Base-by-base conservation (phyloP, 768 basidiomycete genomes). In the Suillus decipiens region DNA sequence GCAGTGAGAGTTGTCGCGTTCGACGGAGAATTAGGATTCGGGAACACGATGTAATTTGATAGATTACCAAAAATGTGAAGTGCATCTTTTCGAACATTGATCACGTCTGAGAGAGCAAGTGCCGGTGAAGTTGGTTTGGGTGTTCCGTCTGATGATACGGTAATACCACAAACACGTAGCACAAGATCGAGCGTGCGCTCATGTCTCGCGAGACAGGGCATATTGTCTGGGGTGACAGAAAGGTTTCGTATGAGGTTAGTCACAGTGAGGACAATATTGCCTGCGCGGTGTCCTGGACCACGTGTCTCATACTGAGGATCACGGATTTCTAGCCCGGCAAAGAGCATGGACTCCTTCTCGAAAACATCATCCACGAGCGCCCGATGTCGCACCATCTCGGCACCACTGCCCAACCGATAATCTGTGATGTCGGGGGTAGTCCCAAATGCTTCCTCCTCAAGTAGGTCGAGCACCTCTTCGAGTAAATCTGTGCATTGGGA, bases 171-270 rank as follows among this genome's bases (percentile, higher is more conserved):
- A n/a, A 93, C 66, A 11, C 89, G 88, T 33, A 95, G 80, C 56
- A 95, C 69, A 33, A 92, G 69, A 68, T 87, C 84, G 41, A 93
- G 74, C 14, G 92, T 73, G 57, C 87, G 81, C 7, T 84, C 82
- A 63, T 92, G 87, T 45, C 78, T 82, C 1, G 88, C 83, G 69
- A 96, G 80, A 69, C 85, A 86, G 50, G 79, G 78, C 64, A 82
- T 73, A 69, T 96, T 96, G 66, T 96, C 90, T 8, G 76, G 77
- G 62, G 89, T 79, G 64, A 87, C 78, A n/a, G 92, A 86, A 67
- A 97, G 81, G 77, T 96, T 97, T 53, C 94, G 91, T 60, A 98
- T 79, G 70, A 98, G 86, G 73, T 92, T 95, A 51, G 88, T 75
- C 59, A 90, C 80, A 19, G 86, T 78, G 34, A 93, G 81, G 55